A percentile compares a stretch with the other conserved stretches of the same genome.
These are phyloP conservation scores for Hypoxylon sp. DNA, from an alignment of 2,329 filamentous ascomycete genomes.

Conservation along the genomic window DNA sequence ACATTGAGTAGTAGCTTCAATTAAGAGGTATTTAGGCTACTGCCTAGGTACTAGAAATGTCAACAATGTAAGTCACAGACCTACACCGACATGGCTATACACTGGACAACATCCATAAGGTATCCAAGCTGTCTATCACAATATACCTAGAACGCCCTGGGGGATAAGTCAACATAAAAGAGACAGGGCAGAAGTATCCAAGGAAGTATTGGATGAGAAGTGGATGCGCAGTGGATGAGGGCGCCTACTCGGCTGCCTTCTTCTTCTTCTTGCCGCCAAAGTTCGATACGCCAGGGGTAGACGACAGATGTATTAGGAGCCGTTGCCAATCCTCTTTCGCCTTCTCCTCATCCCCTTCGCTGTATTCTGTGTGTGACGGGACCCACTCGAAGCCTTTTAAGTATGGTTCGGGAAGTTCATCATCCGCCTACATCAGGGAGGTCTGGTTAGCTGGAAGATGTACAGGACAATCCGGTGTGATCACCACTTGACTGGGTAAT, in stretches of 20 bases:
- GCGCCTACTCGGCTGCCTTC: conserved; percentile 66
- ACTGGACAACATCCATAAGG: conserved; percentile 22
- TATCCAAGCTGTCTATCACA: conserved; percentile 61
- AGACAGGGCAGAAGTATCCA: conserved; percentile 39
- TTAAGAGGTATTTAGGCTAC: conserved; percentile 3
- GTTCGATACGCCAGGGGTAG: conserved; percentile 61
- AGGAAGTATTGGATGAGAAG: conserved; percentile 61
- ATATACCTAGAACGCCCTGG: conserved; percentile 57
- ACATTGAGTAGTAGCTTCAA: conserved; percentile 2
- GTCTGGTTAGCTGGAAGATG: neutral
- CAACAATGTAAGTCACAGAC: conserved; percentile 5
- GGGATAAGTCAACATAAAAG: conserved; percentile 55
- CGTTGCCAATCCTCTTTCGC: conserved; percentile 91
- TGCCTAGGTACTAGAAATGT: neutral
- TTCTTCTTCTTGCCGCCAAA: conserved; percentile 76
- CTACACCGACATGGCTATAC: conserved; percentile 12
- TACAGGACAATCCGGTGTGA: neutral
- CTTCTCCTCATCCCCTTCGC: conserved; percentile 58
- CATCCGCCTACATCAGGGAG: conserved; percentile 76
- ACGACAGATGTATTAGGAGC: conserved; percentile 86
- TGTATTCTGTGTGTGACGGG: conserved; percentile 44
- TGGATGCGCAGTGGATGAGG: conserved; percentile 43
- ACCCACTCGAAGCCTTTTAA: conserved; percentile 95
- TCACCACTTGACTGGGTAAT: neutral
- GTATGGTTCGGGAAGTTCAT: conserved; percentile 89